phyloP scores from a whole-genome alignment of 2,329 filamentous ascomycete genomes.

The Xenoacremonium recifei region DNA sequence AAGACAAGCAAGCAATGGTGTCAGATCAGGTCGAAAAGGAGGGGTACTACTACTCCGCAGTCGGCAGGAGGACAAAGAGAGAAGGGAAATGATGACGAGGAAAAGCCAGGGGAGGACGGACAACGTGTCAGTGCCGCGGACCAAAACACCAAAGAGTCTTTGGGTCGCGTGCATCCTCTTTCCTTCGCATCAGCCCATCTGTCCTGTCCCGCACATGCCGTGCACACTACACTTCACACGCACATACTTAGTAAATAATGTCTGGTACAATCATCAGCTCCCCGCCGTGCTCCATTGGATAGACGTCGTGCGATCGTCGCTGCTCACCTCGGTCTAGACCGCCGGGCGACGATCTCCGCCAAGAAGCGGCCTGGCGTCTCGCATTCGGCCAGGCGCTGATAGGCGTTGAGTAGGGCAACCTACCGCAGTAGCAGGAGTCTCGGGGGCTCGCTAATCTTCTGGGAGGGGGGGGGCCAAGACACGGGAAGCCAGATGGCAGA shows the following conservation, averaged over 20 bases:
- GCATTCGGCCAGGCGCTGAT: slow-evolving; percentile 13
- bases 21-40: too few relatives aligned
- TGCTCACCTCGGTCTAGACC: slow-evolving; percentile 23
- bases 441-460: slow-evolving; percentile 21
- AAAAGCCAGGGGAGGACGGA: not conserved
- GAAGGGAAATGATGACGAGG: not conserved
- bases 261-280: too few relatives aligned
- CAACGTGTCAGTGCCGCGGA: not conserved
- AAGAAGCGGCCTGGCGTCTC: slow-evolving; percentile 5
- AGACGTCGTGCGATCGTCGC: slow-evolving; percentile 18
- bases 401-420: slow-evolving; percentile 9
- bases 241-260: slow-evolving; percentile 7
- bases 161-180: too few relatives aligned
- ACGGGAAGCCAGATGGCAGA: too few relatives aligned
- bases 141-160: too few relatives aligned
- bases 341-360: slow-evolving; percentile 5
- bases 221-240: slow-evolving; percentile 5
- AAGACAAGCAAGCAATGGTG: not conserved
- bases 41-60: too few relatives aligned
- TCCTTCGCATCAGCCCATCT: slow-evolving; percentile 1
- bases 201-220: not conserved
- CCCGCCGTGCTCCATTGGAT: too few relatives aligned
- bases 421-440: not conserved
- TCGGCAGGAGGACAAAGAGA: slow-evolving; percentile 2
- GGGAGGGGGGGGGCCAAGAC: slow-evolving; percentile 13